Percentiles rank a stretch among this genome's conserved stretches.
These are phyloP conservation scores for Calycina marina DNA, from an alignment of 2,329 filamentous ascomycete species.

Conservation along the genomic window DNA sequence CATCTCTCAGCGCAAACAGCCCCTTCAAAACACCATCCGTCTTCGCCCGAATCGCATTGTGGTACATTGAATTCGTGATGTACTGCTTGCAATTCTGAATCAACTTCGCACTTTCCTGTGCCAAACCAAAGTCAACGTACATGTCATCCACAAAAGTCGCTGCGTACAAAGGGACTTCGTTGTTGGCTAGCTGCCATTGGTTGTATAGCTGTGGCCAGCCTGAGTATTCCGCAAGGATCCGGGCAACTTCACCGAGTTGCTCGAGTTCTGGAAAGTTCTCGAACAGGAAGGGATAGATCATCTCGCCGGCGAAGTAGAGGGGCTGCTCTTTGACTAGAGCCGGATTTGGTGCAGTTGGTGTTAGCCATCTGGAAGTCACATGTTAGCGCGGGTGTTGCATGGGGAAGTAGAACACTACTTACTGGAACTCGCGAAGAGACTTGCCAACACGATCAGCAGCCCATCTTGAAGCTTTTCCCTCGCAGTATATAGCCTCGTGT, in stretches of 20 bases:
- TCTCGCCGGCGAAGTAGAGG: constrained; percentile 78
- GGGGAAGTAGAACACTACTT: no score
- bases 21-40: constrained; percentile 63
- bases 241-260: constrained; percentile 52
- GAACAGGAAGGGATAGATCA: constrained; percentile 81
- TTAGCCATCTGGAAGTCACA: constrained; percentile 27
- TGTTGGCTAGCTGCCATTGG: constrained; percentile 53
- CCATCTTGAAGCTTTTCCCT: constrained; percentile 55
- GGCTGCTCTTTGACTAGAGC: constrained; percentile 30
- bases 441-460: constrained; percentile 52
- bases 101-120: constrained; percentile 56
- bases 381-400: no score
- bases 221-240: constrained; percentile 50
- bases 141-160: constrained; percentile 78
- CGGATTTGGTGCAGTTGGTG: constrained; percentile 16
- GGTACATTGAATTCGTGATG: constrained; percentile 77
- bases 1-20: constrained; percentile 64
- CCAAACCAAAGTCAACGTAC: constrained; percentile 73
- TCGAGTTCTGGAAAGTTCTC: constrained; percentile 63
- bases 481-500: constrained; percentile 80
- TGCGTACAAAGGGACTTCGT: constrained; percentile 75
- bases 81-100: constrained; percentile 69
- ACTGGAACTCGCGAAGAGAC: constrained; percentile 28
- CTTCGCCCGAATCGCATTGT: constrained; percentile 63
- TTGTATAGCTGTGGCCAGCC: constrained; percentile 72